A percentile compares a stretch with the other conserved stretches of the same genome.
Conservation (phyloP, 1,284 basidiomycete genomes). For the Meripilus lineatus region DNA sequence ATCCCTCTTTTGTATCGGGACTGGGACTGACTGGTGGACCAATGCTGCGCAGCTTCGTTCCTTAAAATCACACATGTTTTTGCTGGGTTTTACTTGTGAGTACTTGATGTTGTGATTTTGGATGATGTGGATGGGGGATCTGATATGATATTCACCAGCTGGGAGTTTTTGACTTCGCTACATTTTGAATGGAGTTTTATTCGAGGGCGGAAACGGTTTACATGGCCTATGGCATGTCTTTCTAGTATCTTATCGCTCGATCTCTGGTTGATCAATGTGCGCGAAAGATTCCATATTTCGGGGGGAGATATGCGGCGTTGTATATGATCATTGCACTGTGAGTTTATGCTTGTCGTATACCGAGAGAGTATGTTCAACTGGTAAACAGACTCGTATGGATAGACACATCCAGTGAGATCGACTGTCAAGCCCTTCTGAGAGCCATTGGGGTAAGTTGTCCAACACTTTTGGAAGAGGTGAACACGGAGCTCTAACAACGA, state of each 20-base stretch:
- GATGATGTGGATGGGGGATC: conserved; percentile 3
- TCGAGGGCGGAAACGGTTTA: conserved; percentile 62
- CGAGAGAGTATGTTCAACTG: background rate
- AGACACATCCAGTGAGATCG: conserved; percentile 50
- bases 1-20: too few species aligned
- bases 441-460: too few species aligned
- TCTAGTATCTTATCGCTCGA: background rate
- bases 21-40: too few species aligned
- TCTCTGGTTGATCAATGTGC: background rate
- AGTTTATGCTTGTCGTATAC: conserved; percentile 9
- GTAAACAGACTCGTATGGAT: conserved; percentile 49
- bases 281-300: conserved; percentile 60
- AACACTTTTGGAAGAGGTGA: too few species aligned
- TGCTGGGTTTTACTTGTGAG: conserved; percentile 33
- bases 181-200: too few species aligned
- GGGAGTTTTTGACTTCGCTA: conserved; percentile 54
- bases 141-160: conserved; percentile 21
- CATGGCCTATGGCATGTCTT: conserved; percentile 31
- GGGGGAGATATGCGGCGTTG: conserved; percentile 64
- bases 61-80: conserved; percentile 61
- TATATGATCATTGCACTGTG: conserved; percentile 67
- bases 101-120: conserved; percentile 1
- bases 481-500: too few species aligned
- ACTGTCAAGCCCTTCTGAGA: conserved; percentile 68
- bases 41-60: conserved; percentile 47